phyloP scores from a whole-genome alignment of 2,329 filamentous ascomycete species.

The Colletotrichum lentis region DNA sequence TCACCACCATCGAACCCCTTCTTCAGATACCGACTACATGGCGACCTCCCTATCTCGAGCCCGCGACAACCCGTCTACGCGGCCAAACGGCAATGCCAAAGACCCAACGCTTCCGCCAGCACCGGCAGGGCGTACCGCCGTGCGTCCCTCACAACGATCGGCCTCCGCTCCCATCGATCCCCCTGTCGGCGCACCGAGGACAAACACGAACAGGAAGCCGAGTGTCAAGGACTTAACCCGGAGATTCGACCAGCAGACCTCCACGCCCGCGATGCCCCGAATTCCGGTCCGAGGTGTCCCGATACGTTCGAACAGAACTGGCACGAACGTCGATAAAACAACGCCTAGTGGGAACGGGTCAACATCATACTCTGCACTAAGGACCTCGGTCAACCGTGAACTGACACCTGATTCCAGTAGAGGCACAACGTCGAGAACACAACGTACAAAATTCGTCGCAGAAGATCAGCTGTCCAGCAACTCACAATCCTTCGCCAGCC shows the following conservation, averaged over 20 bases:
- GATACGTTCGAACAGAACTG: conserved; percentile 50
- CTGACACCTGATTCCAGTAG: conserved; percentile 41
- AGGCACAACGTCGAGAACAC: conserved; percentile 42
- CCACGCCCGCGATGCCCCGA: conserved; percentile 46
- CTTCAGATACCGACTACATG: conserved; percentile 49
- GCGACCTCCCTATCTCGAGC: conserved; percentile 48
- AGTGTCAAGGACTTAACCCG: conserved; percentile 84
- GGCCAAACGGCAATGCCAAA: conserved; percentile 61
- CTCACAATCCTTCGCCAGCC: conserved; percentile 67
- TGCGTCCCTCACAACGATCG: conserved; percentile 59
- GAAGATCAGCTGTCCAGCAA: conserved; percentile 63
- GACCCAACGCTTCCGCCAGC: conserved; percentile 58
- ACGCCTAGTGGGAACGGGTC: conserved; percentile 40
- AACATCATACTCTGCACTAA: conserved; percentile 53
- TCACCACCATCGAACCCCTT: conserved; percentile 41
- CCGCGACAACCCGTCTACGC: conserved; percentile 54
- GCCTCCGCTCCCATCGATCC: conserved; percentile 65
- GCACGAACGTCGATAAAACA: conserved; percentile 43
- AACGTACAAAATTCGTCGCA: conserved; percentile 57
- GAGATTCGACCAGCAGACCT: conserved; percentile 73
- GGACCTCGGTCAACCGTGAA: conserved; percentile 49
- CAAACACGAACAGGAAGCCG: conserved; percentile 56
- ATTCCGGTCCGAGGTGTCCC: conserved; percentile 48
- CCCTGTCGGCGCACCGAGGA: conserved; percentile 45
- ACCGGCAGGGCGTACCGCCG: conserved; percentile 50